Percentiles rank a stretch among this genome's conserved stretches.
phyloP scores from a whole-genome alignment of 2,329 filamentous ascomycete genomes.

The Aureobasidium uvarum region DNA sequence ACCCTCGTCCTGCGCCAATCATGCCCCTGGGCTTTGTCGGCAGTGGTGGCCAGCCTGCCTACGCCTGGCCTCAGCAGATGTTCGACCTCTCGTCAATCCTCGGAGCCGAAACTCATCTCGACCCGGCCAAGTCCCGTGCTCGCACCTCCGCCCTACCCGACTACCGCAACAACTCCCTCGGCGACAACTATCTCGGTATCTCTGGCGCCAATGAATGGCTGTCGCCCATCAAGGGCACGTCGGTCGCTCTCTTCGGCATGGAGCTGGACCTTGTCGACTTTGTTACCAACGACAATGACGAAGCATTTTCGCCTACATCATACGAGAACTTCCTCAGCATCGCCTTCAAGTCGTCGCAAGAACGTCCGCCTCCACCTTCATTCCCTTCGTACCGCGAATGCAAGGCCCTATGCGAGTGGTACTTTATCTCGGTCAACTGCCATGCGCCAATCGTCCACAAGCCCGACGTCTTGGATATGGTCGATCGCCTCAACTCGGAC shows the following conservation, averaged over 20 bases:
- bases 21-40: constrained; percentile 18
- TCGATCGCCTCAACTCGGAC: constrained; percentile 70
- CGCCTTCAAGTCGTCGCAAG: constrained; percentile 57
- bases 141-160: constrained; percentile 41
- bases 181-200: constrained; percentile 66
- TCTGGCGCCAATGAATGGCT: constrained; percentile 62
- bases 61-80: constrained; percentile 24
- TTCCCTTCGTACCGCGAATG: constrained; percentile 65
- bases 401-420: constrained; percentile 70
- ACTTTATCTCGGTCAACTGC: constrained; percentile 67
- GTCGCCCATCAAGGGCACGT: constrained; percentile 72
- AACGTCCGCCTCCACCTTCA: constrained; percentile 54
- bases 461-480: constrained; percentile 66
- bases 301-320: constrained; percentile 62
- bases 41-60: constrained; percentile 7
- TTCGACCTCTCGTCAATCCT: constrained; percentile 27
- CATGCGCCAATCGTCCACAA: constrained; percentile 77
- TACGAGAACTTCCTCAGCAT: constrained; percentile 68
- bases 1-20: constrained; percentile 52
- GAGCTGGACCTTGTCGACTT: constrained; percentile 76
- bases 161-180: constrained; percentile 49
- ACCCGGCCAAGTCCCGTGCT: constrained; percentile 19
- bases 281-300: constrained; percentile 64
- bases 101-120: constrained; percentile 24
- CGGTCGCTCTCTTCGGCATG: constrained; percentile 73